phyloP scores from a whole-genome alignment of 257 asterid species.

The Solanum pennellii region DNA sequence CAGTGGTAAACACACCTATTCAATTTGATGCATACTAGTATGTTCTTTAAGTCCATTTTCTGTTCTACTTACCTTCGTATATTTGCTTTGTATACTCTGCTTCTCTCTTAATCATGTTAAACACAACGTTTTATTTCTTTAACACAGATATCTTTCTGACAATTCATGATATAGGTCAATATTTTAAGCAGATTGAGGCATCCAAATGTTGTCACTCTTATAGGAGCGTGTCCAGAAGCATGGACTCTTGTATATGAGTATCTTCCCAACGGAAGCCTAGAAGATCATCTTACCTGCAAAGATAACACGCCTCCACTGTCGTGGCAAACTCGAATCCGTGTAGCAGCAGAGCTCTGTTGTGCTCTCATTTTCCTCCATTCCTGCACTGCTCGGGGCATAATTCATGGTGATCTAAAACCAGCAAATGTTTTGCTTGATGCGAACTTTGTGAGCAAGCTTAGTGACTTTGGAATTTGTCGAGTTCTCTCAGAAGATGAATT shows the following conservation, averaged over 20 bases:
- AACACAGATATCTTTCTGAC: background rate
- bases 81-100: background rate
- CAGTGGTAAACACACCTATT: background rate
- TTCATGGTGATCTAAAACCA: slow-evolving; percentile 86
- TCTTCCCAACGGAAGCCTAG: slow-evolving; percentile 88
- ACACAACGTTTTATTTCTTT: background rate
- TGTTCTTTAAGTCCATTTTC: background rate
- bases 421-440: slow-evolving; percentile 67
- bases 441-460: slow-evolving; percentile 65
- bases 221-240: slow-evolving; percentile 85
- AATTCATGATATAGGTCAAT: slow-evolving; percentile 37
- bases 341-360: slow-evolving; percentile 80
- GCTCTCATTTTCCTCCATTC: slow-evolving; percentile 81
- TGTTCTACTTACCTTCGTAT: background rate
- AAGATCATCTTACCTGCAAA: slow-evolving; percentile 81
- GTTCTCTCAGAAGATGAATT: slow-evolving; percentile 25
- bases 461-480: slow-evolving; percentile 73
- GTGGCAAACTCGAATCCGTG: slow-evolving; percentile 82
- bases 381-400: slow-evolving; percentile 42
- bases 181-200: slow-evolving; percentile 84
- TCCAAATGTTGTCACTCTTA: slow-evolving; percentile 71
- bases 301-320: slow-evolving; percentile 71
- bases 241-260: slow-evolving; percentile 79
- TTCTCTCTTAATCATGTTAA: background rate
- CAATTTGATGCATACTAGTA: background rate